Evolutionary conservation across 2,329 filamentous ascomycete genomes (phyloP), one percentile per base, ranked within the genome.

Genomic region (Hypomyces perniciosus): DNA sequence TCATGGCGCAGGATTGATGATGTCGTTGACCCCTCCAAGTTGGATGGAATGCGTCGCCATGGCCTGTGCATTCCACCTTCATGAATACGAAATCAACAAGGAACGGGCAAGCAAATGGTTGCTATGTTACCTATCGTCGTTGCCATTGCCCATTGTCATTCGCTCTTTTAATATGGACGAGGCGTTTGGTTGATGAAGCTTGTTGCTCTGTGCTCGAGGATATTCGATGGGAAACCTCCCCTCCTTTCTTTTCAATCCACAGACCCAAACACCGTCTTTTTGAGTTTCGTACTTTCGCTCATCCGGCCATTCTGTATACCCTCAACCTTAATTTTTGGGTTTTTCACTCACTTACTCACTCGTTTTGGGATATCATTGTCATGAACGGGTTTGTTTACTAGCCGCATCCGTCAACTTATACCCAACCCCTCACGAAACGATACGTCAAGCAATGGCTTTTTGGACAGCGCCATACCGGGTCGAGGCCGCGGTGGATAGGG

Each of bases 381-480:
- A 46, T 53, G 43, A 50, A 35, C 46, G 37, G 42, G 38, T 33
- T 34, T 46, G 39, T 29, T 27, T 38, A 26, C 47, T 46, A 53
- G 51, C 51, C 51, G 51, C 43, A 50, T 53, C 51, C 43, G 51
- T 50, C 46, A 34, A 35, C 46, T 30, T 28, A 10, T 8, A 44
- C 35, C 38, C 44, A 31, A 27, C 42, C 33, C 44, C 43, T 46
- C 42, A 40, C 43, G 51, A 43, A 49, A 38, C 44, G 29, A 20
- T 38, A 20, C 44, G 38, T 33, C 48, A 33, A 48, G 47, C 50
- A 51, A 70, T 70, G 68, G 64, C 67, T 42, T 70, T 62, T 37
- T 70, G 67, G 68, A 62, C 65, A 27, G 53, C 67, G 39, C 63
- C 63, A n/a, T 65, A 65, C 51, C 64, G 65, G 53, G 55, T 63